Conservation (phyloP, 2,329 filamentous ascomycete genomes). For the Sphaerulina musiva region DNA sequence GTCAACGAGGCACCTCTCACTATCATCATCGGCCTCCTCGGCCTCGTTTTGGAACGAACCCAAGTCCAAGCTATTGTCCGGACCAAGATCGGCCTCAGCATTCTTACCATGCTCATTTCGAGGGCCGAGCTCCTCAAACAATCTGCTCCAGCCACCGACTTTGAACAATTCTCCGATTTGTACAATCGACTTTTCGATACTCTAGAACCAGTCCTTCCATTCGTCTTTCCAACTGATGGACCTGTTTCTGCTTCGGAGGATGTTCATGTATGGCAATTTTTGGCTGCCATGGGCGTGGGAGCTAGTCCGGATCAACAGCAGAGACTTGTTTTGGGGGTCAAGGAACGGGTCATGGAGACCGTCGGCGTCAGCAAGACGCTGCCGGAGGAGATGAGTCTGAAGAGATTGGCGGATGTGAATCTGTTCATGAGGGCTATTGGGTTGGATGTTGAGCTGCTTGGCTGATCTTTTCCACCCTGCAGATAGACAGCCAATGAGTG, state of each 20-base stretch:
- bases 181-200: slow-evolving; percentile 85
- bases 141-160: slow-evolving; percentile 59
- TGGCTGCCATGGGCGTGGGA: slow-evolving; percentile 89
- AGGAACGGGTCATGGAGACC: slow-evolving; percentile 96
- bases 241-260: slow-evolving; percentile 65
- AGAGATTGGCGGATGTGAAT: slow-evolving; percentile 86
- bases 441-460: slow-evolving; percentile 80
- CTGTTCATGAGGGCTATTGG: slow-evolving; percentile 98
- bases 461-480: slow-evolving; percentile 36
- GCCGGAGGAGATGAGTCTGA: slow-evolving; percentile 74
- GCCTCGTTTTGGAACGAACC: slow-evolving; percentile 71
- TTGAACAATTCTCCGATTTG: slow-evolving; percentile 73
- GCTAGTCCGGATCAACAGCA: slow-evolving; percentile 94
- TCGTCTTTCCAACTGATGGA: slow-evolving; percentile 87
- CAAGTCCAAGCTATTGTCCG: slow-evolving; percentile 79
- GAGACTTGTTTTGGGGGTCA: slow-evolving; percentile 86
- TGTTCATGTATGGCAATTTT: slow-evolving; percentile 95
- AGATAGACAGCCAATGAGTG: too few relatives aligned
- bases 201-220: slow-evolving; percentile 73
- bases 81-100: slow-evolving; percentile 79
- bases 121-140: slow-evolving; percentile 87
- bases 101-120: slow-evolving; percentile 89
- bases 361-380: slow-evolving; percentile 83
- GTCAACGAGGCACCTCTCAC: slow-evolving; percentile 85
- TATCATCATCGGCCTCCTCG: slow-evolving; percentile 84